A percentile compares a stretch with the other conserved stretches of the same genome.
phyloP scores from a whole-genome alignment of 2,329 filamentous ascomycete genomes.

The Hirsutella thompsonii region DNA sequence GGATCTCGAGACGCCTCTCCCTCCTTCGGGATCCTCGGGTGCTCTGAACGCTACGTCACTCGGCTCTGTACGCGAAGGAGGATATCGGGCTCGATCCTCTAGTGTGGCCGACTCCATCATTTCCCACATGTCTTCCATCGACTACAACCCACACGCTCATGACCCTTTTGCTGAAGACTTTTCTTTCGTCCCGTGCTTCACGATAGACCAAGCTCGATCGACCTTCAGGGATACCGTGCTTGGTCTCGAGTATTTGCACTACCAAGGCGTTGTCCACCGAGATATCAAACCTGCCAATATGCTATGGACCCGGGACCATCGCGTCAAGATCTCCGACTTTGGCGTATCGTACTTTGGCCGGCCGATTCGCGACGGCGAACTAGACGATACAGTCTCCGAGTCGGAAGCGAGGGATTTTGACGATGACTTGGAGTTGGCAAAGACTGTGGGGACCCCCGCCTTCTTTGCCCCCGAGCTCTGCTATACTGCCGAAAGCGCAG shows the following conservation, averaged over 20 bases:
- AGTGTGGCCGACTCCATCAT: slow-evolving; percentile 71
- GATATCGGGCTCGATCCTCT: slow-evolving; percentile 54
- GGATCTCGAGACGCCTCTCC: slow-evolving; percentile 40
- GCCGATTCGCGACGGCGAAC: slow-evolving; percentile 70
- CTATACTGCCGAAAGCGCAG: slow-evolving; percentile 59
- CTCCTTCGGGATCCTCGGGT: slow-evolving; percentile 35
- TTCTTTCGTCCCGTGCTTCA: slow-evolving; percentile 88
- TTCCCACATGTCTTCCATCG: slow-evolving; percentile 54
- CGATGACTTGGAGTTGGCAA: slow-evolving; percentile 90
- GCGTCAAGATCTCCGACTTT: slow-evolving; percentile 97
- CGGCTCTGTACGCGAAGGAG: slow-evolving; percentile 53
- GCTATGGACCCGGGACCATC: slow-evolving; percentile 70
- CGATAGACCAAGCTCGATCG: slow-evolving; percentile 65
- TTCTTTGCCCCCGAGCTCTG: slow-evolving; percentile 97
- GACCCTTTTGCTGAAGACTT: slow-evolving; percentile 73
- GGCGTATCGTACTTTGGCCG: slow-evolving; percentile 94
- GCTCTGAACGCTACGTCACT: slow-evolving; percentile 69
- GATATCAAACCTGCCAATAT: slow-evolving; percentile 88
- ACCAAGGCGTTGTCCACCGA: slow-evolving; percentile 71
- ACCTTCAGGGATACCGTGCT: slow-evolving; percentile 89
- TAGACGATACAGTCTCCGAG: slow-evolving; percentile 61
- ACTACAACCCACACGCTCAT: slow-evolving; percentile 43
- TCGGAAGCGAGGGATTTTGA: slow-evolving; percentile 80
- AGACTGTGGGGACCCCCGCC: slow-evolving; percentile 92
- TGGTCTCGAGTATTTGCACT: slow-evolving; percentile 86